Evolutionary conservation across 1,284 basidiomycete genomes (phyloP).

Genomic region (Psilocybe mexicana): DNA sequence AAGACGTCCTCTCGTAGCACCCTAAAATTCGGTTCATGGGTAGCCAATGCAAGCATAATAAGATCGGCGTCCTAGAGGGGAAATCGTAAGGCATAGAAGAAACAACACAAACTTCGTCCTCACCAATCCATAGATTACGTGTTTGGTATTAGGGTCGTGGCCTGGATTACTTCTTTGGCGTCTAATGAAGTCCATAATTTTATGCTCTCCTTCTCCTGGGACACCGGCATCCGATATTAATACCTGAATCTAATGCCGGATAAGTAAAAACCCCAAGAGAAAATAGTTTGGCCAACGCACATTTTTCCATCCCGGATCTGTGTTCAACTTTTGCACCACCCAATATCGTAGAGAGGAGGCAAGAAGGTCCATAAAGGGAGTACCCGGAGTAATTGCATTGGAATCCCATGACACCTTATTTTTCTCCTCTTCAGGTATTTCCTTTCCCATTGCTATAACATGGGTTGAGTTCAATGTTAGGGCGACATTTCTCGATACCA

Average conservation of each 20-base stretch:
- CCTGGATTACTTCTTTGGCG: slow-evolving; percentile 85
- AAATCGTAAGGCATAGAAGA: slow-evolving; percentile 8
- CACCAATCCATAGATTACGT: slow-evolving; percentile 97
- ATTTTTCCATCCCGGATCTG: slow-evolving; percentile 94
- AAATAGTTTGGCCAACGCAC: slow-evolving; percentile 42
- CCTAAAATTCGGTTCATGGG: slow-evolving; percentile 97
- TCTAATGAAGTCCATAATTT: slow-evolving; percentile 99
- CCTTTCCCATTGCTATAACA: slow-evolving; percentile 82
- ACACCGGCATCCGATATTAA: slow-evolving; percentile 97
- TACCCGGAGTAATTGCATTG: slow-evolving; percentile 98
- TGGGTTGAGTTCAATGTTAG: not conserved
- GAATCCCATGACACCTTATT: slow-evolving; percentile 94
- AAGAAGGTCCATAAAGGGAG: slow-evolving; percentile 96
- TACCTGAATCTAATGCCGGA: slow-evolving; percentile 73
- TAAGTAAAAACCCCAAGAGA: slow-evolving; percentile 8
- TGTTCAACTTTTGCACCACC: slow-evolving; percentile 95
- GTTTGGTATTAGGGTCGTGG: slow-evolving; percentile 93
- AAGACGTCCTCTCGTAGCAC: slow-evolving; percentile 99
- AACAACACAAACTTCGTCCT: slow-evolving; percentile 30
- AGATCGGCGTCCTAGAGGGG: slow-evolving; percentile 90
- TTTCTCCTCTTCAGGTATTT: slow-evolving; percentile 82
- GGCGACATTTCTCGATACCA: not conserved
- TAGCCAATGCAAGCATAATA: slow-evolving; percentile 98
- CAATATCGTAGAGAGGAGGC: slow-evolving; percentile 92
- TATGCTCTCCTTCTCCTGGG: slow-evolving; percentile 99